A percentile compares a stretch with the other conserved stretches of the same genome.
phyloP scores from a whole-genome alignment of 1,284 basidiomycete genomes.

The Austroboletus niveus region DNA sequence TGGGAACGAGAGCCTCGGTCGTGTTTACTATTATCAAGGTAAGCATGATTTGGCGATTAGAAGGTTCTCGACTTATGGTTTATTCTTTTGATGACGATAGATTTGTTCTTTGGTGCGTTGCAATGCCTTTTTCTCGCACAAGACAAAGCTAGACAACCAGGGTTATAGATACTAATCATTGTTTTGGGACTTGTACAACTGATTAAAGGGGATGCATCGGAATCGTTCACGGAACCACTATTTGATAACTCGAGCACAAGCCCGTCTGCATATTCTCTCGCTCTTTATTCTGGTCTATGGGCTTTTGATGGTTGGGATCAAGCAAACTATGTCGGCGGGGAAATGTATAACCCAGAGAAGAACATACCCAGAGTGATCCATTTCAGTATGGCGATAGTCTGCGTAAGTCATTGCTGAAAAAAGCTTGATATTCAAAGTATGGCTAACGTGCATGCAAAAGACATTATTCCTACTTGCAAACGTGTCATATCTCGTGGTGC shows the following conservation, averaged over 20 bases:
- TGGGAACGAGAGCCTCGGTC: conserved; percentile 82
- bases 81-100: conserved; percentile 30
- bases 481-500: conserved; percentile 88
- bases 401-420: conserved; percentile 40
- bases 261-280: conserved; percentile 86
- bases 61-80: conserved; percentile 1
- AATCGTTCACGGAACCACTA: conserved; percentile 60
- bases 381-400: conserved; percentile 79
- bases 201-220: conserved; percentile 62
- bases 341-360: conserved; percentile 81
- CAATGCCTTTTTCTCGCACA: neutral
- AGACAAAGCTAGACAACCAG: neutral
- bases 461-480: conserved; percentile 81
- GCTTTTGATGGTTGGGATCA: conserved; percentile 96
- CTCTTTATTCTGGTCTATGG: conserved; percentile 94
- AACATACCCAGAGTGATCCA: conserved; percentile 92
- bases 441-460: conserved; percentile 31
- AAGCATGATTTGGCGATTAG: conserved; percentile 11
- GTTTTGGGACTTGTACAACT: conserved; percentile 75
- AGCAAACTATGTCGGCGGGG: conserved; percentile 88
- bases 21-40: conserved; percentile 89
- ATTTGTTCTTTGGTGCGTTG: conserved; percentile 54
- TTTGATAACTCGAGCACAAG: conserved; percentile 77
- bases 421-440: neutral
- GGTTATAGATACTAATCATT: conserved; percentile 61